A percentile compares a stretch with the other conserved stretches of the same genome.
Conservation (phyloP, 345 rosid species). For the Dimocarpus longan region DNA sequence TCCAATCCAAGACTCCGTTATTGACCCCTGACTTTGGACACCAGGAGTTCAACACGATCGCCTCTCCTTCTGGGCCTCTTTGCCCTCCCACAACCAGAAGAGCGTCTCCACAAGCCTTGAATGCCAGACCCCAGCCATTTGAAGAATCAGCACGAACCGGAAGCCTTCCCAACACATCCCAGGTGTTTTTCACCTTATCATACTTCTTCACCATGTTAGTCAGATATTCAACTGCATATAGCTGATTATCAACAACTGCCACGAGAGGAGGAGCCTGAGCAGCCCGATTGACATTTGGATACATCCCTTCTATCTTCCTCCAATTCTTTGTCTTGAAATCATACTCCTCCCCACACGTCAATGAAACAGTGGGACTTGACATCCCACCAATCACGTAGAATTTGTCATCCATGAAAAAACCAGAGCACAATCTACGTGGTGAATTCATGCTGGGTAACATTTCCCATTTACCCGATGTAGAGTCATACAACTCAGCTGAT, state of each 20-base stretch:
- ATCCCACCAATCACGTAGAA: conserved; percentile 82
- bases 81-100: conserved; percentile 78
- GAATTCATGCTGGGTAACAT: conserved; percentile 67
- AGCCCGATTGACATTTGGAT: conserved; percentile 71
- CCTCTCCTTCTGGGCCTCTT: conserved; percentile 64
- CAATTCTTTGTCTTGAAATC: conserved; percentile 64
- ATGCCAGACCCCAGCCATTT: conserved; percentile 87
- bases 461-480: conserved; percentile 67
- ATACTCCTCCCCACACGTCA: conserved; percentile 74
- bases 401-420: conserved; percentile 81
- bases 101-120: conserved; percentile 73
- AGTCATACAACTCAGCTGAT: conserved; percentile 73
- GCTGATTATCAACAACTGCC: conserved; percentile 71
- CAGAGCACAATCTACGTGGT: conserved; percentile 75
- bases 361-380: conserved; percentile 60
- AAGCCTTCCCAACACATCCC: conserved; percentile 79
- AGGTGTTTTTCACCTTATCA: conserved; percentile 56
- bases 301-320: conserved; percentile 74
- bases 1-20: conserved; percentile 73
- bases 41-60: conserved; percentile 77
- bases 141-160: conserved; percentile 77
- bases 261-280: conserved; percentile 91
- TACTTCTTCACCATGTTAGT: conserved; percentile 84
- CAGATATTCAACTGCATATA: conserved; percentile 66
- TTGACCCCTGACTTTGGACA: conserved; percentile 60